A percentile compares a stretch with the other conserved stretches of the same genome.
phyloP scores from a whole-genome alignment of 2,329 filamentous ascomycete species.

The Aspergillus chevalieri region DNA sequence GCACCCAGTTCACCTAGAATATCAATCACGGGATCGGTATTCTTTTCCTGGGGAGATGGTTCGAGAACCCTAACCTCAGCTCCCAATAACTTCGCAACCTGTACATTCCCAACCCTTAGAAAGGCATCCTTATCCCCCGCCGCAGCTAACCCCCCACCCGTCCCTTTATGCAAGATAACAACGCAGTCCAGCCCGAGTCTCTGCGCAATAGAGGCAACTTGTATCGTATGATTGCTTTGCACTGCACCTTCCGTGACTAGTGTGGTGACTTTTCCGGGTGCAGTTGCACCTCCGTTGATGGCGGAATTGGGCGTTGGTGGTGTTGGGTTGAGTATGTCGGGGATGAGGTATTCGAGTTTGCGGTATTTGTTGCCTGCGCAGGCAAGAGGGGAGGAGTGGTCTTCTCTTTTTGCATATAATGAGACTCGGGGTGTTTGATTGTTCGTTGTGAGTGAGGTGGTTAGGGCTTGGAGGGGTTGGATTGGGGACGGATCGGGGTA shows the following conservation, averaged over 20 bases:
- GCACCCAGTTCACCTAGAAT: constrained; percentile 19
- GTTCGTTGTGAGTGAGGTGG: constrained; percentile 6
- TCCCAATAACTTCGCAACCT: constrained; percentile 23
- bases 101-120: constrained; percentile 20
- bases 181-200: constrained; percentile 21
- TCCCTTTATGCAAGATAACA: constrained; percentile 22
- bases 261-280: constrained; percentile 13
- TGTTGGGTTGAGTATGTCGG: constrained; percentile 22
- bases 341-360: constrained; percentile 33
- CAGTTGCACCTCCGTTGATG: constrained; percentile 1
- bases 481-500: constrained; percentile 27
- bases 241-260: constrained; percentile 32
- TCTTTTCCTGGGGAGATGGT: not conserved
- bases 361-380: constrained; percentile 34
- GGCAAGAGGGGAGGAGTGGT: constrained; percentile 29
- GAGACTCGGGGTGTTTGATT: constrained; percentile 11
- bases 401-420: constrained; percentile 30
- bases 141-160: constrained; percentile 20
- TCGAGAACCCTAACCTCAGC: constrained; percentile 47
- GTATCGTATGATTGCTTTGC: constrained; percentile 34
- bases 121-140: constrained; percentile 15
- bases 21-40: constrained; percentile 44
- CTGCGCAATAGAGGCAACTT: constrained; percentile 25
- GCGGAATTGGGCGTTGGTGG: constrained; percentile 5
- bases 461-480: constrained; percentile 22